Evolutionary conservation across 2,329 filamentous ascomycete species (phyloP).

Genomic region (Tympanopsis confertula): DNA sequence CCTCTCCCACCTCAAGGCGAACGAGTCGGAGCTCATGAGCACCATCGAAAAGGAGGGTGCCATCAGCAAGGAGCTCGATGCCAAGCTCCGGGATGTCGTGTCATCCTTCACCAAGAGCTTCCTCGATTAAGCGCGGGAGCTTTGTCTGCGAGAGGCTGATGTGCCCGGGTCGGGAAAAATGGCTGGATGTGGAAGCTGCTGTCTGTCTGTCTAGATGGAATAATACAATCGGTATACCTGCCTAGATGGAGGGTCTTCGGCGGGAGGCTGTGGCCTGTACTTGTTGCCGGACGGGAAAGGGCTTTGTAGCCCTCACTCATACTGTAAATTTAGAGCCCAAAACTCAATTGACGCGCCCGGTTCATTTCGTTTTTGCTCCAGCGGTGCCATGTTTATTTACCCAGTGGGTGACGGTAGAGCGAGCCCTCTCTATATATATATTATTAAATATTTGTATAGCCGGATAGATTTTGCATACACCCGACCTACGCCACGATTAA

Average conservation of each 20-base stretch:
- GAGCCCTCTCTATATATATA: slow-evolving; percentile 23
- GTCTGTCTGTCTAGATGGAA: not conserved
- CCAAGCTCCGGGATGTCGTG: slow-evolving; percentile 68
- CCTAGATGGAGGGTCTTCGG: not conserved
- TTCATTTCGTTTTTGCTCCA: slow-evolving; percentile 42
- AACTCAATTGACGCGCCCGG: slow-evolving; percentile 50
- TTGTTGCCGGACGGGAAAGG: slow-evolving; percentile 31
- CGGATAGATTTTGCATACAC: too few species aligned
- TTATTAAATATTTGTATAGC: slow-evolving; percentile 29
- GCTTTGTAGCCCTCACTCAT: slow-evolving; percentile 32
- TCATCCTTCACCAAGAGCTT: slow-evolving; percentile 88
- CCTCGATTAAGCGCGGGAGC: slow-evolving; percentile 36
- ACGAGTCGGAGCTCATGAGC: slow-evolving; percentile 72
- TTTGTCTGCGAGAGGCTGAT: slow-evolving; percentile 15
- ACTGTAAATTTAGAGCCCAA: slow-evolving; percentile 51
- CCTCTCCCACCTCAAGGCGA: slow-evolving; percentile 80
- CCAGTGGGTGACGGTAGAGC: slow-evolving; percentile 14
- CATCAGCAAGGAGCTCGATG: slow-evolving; percentile 87
- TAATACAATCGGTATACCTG: not conserved
- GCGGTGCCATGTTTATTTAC: slow-evolving; percentile 16
- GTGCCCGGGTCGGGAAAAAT: slow-evolving; percentile 11
- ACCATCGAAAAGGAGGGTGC: slow-evolving; percentile 92
- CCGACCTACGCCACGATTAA: too few species aligned
- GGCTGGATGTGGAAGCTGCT: slow-evolving; percentile 10
- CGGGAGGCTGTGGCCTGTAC: slow-evolving; percentile 7